Conservation (phyloP, 108 stramenopile species). For the Licmophora abbreviata region DNA sequence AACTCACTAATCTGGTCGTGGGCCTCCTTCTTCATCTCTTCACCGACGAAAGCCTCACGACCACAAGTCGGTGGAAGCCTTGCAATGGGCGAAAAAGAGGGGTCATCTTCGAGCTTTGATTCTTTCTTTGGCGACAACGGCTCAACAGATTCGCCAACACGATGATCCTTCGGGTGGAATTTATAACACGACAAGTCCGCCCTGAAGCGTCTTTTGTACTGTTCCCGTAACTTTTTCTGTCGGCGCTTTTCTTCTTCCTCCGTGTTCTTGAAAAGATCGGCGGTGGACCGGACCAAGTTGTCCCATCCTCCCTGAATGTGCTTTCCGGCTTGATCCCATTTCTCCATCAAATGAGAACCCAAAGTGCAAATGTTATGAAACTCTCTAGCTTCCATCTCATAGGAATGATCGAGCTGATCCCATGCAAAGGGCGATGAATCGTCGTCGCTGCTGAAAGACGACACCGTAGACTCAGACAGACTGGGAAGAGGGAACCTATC, state of each 20-base stretch:
- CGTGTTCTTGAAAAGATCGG: background rate
- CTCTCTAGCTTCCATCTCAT: background rate
- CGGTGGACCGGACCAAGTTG: conserved; percentile 9
- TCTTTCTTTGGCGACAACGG: conserved; percentile 11
- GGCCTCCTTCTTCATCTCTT: conserved; percentile 26
- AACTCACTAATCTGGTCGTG: conserved; percentile 11
- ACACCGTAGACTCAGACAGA: conserved; percentile 3
- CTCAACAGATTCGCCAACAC: conserved; percentile 17
- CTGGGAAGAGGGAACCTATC: background rate
- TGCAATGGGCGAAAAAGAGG: background rate
- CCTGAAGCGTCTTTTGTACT: background rate
- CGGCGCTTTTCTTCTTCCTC: background rate
- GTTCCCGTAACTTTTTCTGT: background rate
- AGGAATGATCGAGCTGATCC: background rate
- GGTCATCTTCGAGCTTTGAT: background rate
- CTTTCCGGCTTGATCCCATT: conserved; percentile 16
- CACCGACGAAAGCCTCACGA: conserved; percentile 9
- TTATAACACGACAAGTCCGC: no score
- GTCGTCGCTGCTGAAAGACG: background rate
- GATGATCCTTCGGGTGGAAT: no score
- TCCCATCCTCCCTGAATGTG: conserved; percentile 22
- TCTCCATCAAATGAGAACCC: background rate
- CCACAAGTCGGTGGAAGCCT: conserved; percentile 8
- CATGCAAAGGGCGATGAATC: background rate
- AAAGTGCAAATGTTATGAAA: conserved; percentile 10